A percentile compares a stretch with the other conserved stretches of the same genome.
These are phyloP conservation scores for Lignosus rhinocerotis DNA, from an alignment of 1,284 basidiomycete genomes.

Conservation along the genomic window DNA sequence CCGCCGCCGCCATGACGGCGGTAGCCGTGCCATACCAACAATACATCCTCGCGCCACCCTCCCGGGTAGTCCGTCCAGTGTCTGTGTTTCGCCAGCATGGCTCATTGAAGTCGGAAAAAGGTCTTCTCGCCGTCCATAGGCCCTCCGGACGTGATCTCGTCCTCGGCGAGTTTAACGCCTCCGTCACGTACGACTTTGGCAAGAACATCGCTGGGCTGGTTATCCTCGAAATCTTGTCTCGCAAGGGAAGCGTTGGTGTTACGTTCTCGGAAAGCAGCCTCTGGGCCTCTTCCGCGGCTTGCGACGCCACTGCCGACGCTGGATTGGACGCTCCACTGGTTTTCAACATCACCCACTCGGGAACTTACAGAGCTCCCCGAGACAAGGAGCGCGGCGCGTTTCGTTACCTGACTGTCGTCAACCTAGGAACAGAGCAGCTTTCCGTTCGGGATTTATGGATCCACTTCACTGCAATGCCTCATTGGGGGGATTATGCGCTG, in stretches of 20 bases:
- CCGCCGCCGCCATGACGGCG: not conserved
- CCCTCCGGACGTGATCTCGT: not conserved
- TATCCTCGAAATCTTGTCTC: conserved; percentile 12
- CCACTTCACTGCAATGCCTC: conserved; percentile 21
- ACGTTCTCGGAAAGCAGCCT: conserved; percentile 22
- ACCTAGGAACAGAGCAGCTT: conserved; percentile 3
- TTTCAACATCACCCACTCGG: conserved; percentile 12
- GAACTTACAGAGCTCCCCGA: conserved; percentile 9
- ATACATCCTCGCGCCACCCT: conserved; percentile 20
- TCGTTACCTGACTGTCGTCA: conserved; percentile 21
- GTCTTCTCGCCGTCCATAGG: not conserved
- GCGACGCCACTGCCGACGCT: conserved; percentile 12
- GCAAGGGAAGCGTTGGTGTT: conserved; percentile 14
- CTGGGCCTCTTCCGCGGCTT: conserved; percentile 17
- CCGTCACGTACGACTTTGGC: conserved; percentile 23
- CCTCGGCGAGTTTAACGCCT: conserved; percentile 11
- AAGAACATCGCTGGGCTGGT: conserved; percentile 22
- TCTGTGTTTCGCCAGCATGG: conserved; percentile 11
- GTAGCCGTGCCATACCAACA: conserved; percentile 16
- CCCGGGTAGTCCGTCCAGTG: conserved; percentile 14
- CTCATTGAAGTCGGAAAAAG: conserved; percentile 1
- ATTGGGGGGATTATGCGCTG: conserved; percentile 15
- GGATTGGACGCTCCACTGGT: conserved; percentile 14
- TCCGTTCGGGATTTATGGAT: conserved; percentile 17
- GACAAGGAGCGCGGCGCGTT: conserved; percentile 21